These are phyloP conservation scores for Xylariaceae sp. DNA, from an alignment of 2,329 filamentous ascomycete species.

Conservation along the genomic window DNA sequence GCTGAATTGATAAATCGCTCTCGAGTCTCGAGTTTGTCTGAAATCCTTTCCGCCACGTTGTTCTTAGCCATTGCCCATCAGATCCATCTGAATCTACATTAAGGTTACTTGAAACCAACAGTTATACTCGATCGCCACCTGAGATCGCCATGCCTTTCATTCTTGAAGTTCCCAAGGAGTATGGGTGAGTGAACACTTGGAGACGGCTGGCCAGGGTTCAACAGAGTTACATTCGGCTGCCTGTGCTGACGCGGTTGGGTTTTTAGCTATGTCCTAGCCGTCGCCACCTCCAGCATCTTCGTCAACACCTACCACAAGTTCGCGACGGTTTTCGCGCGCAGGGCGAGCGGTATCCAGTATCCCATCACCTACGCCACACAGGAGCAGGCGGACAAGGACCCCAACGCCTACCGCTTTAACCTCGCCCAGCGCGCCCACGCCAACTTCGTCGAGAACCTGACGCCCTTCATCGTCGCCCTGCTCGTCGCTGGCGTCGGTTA, in stretches of 20 bases:
- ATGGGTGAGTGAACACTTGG: conserved; percentile 38
- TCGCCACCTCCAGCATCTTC: conserved; percentile 52
- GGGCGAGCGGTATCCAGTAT: conserved; percentile 48
- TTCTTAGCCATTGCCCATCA: too few species aligned
- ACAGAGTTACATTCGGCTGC: background rate
- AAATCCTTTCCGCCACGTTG: too few species aligned
- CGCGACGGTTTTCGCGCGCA: conserved; percentile 46
- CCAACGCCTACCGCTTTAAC: conserved; percentile 55
- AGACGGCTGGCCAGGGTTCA: background rate
- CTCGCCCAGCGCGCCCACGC: conserved; percentile 45
- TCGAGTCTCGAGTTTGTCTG: too few species aligned
- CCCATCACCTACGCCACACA: conserved; percentile 52
- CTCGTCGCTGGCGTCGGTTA: conserved; percentile 52
- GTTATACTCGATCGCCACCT: too few species aligned
- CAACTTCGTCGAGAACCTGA: conserved; percentile 59
- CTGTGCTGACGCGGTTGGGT: background rate
- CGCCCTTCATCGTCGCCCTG: conserved; percentile 46
- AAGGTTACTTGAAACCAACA: too few species aligned
- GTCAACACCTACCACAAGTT: conserved; percentile 49
- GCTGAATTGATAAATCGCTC: too few species aligned
- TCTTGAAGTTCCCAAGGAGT: conserved; percentile 43
- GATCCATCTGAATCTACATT: too few species aligned
- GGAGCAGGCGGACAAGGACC: conserved; percentile 50
- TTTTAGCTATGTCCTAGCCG: conserved; percentile 55
- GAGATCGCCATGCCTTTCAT: conserved; percentile 38